These are phyloP conservation scores for Yueomyces sp. DNA, from an alignment of 805 yeast species.

Conservation along the genomic window DNA sequence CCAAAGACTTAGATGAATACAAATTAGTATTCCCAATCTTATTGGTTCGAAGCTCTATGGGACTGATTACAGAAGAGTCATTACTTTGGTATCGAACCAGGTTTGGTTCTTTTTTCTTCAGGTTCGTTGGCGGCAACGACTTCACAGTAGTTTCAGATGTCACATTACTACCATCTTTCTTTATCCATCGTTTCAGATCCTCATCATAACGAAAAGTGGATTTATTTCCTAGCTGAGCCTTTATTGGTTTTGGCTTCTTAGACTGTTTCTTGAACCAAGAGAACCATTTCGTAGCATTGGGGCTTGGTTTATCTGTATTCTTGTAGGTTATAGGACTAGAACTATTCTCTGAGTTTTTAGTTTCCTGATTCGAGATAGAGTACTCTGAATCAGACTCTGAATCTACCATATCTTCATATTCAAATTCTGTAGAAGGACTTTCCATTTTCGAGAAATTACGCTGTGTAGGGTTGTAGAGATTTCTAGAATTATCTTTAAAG, in stretches of 20 bases:
- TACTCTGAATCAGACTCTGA: slow-evolving; percentile 11
- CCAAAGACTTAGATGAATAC: no score
- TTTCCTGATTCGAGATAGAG: slow-evolving; percentile 7
- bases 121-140: slow-evolving; percentile 23
- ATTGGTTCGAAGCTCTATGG: no score
- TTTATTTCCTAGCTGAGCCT: slow-evolving; percentile 77
- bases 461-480: not conserved
- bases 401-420: slow-evolving; percentile 31
- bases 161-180: slow-evolving; percentile 27
- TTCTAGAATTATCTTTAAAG: slow-evolving; percentile 10
- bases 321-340: no score
- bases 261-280: slow-evolving; percentile 52
- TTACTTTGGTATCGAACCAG: no score
- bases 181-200: slow-evolving; percentile 76
- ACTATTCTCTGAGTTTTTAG: slow-evolving; percentile 10
- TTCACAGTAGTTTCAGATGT: not conserved
- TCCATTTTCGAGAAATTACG: not conserved
- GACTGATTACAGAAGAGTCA: no score
- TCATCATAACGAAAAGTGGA: slow-evolving; percentile 64
- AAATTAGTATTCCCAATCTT: no score
- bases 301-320: not conserved
- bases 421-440: not conserved
- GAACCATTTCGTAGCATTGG: slow-evolving; percentile 29
- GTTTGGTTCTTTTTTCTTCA: slow-evolving; percentile 1
- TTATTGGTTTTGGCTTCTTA: slow-evolving; percentile 48